Conservation (phyloP, 345 rosid genomes). For the Dimocarpus longan region DNA sequence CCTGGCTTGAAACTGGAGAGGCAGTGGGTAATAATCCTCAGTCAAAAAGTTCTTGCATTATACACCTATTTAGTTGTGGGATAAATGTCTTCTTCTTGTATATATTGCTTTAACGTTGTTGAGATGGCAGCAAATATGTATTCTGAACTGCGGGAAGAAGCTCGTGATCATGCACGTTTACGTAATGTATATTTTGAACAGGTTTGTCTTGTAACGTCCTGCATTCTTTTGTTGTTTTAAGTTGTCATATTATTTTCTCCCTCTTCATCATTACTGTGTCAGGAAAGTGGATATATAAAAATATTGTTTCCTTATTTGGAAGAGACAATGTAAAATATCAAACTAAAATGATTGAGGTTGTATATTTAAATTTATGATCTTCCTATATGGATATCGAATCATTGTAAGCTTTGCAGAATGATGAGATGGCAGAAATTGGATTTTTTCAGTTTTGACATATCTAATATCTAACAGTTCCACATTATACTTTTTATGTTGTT, state of each 20-base stretch:
- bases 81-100: slow-evolving; percentile 34
- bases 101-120: slow-evolving; percentile 49
- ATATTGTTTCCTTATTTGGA: neutral
- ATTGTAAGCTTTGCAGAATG: neutral
- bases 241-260: neutral
- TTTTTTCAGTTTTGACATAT: neutral
- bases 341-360: neutral
- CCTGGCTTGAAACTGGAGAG: slow-evolving; percentile 99
- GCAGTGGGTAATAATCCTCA: slow-evolving; percentile 82
- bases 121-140: slow-evolving; percentile 83
- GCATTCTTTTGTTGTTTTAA: slow-evolving; percentile 4
- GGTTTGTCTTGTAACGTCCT: slow-evolving; percentile 46
- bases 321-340: neutral
- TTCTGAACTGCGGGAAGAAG: slow-evolving; percentile 88
- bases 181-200: slow-evolving; percentile 90
- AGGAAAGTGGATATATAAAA: neutral
- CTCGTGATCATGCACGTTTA: slow-evolving; percentile 88
- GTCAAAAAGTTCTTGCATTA: slow-evolving; percentile 31
- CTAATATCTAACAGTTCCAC: neutral
- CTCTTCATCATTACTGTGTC: neutral
- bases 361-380: neutral
- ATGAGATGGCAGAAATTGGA: neutral
- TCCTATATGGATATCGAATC: neutral
- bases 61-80: slow-evolving; percentile 31
- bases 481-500: neutral